Evolutionary conservation across 2,329 filamentous ascomycete genomes (phyloP).

Genomic region (Colletotrichum navitas): DNA sequence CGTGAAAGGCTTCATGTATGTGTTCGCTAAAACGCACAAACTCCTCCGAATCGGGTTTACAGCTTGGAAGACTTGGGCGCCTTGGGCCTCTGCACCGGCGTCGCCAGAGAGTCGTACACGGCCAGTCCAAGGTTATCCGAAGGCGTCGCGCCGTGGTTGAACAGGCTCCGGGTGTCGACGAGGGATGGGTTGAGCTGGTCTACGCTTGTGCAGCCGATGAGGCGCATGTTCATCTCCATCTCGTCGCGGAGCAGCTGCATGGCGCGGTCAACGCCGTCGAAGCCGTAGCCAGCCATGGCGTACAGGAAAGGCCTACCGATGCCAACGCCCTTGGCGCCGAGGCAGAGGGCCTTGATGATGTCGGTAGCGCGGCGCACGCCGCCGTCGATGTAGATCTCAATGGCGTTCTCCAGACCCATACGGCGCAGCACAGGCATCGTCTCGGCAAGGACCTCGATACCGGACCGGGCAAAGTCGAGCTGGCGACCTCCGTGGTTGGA

Average conservation of each 20-base stretch:
- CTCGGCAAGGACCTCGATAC: slow-evolving; percentile 91
- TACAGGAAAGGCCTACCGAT: slow-evolving; percentile 96
- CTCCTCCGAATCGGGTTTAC: slow-evolving; percentile 46
- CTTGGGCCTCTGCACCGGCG: slow-evolving; percentile 64
- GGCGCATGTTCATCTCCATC: slow-evolving; percentile 98
- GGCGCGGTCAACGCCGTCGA: slow-evolving; percentile 87
- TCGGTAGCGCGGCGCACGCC: slow-evolving; percentile 92
- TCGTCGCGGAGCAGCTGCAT: slow-evolving; percentile 96
- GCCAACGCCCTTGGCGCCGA: slow-evolving; percentile 92
- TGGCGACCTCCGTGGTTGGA: slow-evolving; percentile 97
- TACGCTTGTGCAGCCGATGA: slow-evolving; percentile 84
- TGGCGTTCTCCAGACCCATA: slow-evolving; percentile 77
- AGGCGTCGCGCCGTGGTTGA: slow-evolving; percentile 63
- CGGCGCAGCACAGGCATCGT: slow-evolving; percentile 88
- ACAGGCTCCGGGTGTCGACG: slow-evolving; percentile 81
- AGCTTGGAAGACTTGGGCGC: slow-evolving; percentile 57
- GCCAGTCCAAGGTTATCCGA: slow-evolving; percentile 60
- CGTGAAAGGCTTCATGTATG: background rate
- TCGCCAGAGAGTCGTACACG: slow-evolving; percentile 67
- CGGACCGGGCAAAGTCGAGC: slow-evolving; percentile 90
- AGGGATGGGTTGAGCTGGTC: slow-evolving; percentile 84
- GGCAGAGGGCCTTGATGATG: slow-evolving; percentile 93
- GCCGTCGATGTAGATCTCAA: slow-evolving; percentile 93
- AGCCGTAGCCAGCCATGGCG: slow-evolving; percentile 93
- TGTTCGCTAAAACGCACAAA: background rate